Conservation (phyloP, 192 early-diverging fungal genomes). For the Pilaira anomala region DNA sequence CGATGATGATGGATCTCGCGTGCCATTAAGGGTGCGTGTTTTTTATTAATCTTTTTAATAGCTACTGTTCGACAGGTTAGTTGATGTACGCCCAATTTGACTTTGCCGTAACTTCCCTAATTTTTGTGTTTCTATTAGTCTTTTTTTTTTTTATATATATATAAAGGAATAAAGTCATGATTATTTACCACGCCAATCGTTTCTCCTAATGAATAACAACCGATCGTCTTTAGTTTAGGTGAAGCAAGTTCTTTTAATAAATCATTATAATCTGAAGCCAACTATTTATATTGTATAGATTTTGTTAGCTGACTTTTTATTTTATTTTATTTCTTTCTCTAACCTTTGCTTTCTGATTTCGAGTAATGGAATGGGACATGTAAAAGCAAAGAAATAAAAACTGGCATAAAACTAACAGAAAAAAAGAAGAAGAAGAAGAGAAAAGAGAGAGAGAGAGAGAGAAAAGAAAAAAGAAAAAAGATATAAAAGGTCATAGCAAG, state of each 20-base stretch:
- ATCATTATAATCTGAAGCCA: slow-evolving; percentile 56
- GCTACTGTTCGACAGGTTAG: slow-evolving; percentile 60
- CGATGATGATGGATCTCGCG: slow-evolving; percentile 63
- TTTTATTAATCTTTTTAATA: slow-evolving; percentile 58
- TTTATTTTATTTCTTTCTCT: neutral
- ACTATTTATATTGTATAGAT: slow-evolving; percentile 29
- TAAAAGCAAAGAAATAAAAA: slow-evolving; percentile 5
- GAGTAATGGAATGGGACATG: neutral
- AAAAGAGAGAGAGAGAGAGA: neutral
- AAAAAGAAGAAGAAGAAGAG: neutral
- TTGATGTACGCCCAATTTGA: slow-evolving; percentile 56
- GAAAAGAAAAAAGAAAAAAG: slow-evolving; percentile 4
- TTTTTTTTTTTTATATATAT: no score
- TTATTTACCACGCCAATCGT: slow-evolving; percentile 45
- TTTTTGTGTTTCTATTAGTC: no score
- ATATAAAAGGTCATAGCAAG: no score
- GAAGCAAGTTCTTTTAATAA: slow-evolving; percentile 57
- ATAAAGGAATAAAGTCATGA: neutral
- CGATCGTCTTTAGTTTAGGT: slow-evolving; percentile 44
- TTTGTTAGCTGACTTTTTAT: slow-evolving; percentile 4
- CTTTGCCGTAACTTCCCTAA: slow-evolving; percentile 62
- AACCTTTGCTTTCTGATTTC: slow-evolving; percentile 17
- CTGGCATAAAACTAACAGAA: neutral
- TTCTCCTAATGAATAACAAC: slow-evolving; percentile 53
- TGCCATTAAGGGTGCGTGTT: slow-evolving; percentile 55